Evolutionary conservation across 2,329 filamentous ascomycete genomes (phyloP).

Genomic region (Claviceps capensis): DNA sequence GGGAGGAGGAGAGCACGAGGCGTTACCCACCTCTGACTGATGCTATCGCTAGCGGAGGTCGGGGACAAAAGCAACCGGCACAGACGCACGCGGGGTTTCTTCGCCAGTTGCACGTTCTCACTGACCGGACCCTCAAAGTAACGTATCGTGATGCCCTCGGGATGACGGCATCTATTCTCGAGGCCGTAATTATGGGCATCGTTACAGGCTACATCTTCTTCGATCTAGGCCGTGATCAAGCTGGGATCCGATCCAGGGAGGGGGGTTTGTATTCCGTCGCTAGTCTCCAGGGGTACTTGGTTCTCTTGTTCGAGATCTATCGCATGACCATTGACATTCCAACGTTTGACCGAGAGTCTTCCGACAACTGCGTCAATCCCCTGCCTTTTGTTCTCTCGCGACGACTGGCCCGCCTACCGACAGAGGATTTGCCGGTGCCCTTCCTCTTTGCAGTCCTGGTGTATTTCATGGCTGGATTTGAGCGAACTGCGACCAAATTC

Average conservation of each 20-base stretch:
- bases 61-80: conserved; percentile 11
- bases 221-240: conserved; percentile 47
- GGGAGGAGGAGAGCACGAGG: conserved; percentile 30
- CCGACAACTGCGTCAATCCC: conserved; percentile 58
- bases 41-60: conserved; percentile 1
- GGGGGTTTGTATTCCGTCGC: conserved; percentile 60
- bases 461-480: conserved; percentile 69
- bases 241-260: conserved; percentile 60
- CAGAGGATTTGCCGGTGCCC: conserved; percentile 61
- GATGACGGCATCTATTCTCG: conserved; percentile 54
- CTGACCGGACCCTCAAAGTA: conserved; percentile 53
- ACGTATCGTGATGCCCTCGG: conserved; percentile 68
- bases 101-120: conserved; percentile 52
- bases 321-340: conserved; percentile 62
- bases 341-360: conserved; percentile 61
- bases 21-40: conserved; percentile 12
- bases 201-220: conserved; percentile 64
- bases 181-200: conserved; percentile 57
- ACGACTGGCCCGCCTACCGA: conserved; percentile 51
- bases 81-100: conserved; percentile 39
- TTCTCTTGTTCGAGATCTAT: conserved; percentile 64
- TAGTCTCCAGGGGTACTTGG: conserved; percentile 62
- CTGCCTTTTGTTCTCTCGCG: conserved; percentile 57
- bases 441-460: conserved; percentile 57
- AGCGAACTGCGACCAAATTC: conserved; percentile 48